Conservation (phyloP, 169 alveolate species). For the Pseudocohnilembus persalinus region DNA sequence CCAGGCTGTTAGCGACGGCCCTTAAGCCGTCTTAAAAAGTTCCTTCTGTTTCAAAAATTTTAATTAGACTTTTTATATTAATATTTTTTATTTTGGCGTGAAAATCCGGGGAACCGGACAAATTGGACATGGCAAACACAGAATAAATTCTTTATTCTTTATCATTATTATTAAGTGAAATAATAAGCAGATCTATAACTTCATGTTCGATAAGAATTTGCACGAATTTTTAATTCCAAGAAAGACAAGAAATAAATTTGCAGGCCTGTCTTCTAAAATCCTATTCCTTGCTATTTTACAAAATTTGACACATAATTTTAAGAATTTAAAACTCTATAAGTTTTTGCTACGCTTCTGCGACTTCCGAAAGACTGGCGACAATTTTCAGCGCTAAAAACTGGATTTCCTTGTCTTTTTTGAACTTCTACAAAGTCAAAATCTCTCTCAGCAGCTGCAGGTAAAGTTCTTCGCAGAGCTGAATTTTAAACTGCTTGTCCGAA, state of each 20-base stretch:
- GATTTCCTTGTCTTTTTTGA: background rate
- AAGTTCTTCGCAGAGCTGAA: background rate
- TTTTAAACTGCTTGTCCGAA: background rate
- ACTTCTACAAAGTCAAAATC: background rate
- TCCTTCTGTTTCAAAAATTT: constrained; percentile 37
- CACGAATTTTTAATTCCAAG: constrained; percentile 31
- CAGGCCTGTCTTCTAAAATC: constrained; percentile 32
- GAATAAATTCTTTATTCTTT: constrained; percentile 31
- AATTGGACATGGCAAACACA: constrained; percentile 34
- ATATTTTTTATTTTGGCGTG: constrained; percentile 37
- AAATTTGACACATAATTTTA: constrained; percentile 32
- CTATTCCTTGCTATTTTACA: constrained; percentile 24
- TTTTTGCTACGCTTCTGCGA: constrained; percentile 32
- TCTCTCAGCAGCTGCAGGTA: constrained; percentile 3
- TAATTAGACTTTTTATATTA: constrained; percentile 34
- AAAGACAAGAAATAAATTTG: constrained; percentile 31
- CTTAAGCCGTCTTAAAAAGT: constrained; percentile 35
- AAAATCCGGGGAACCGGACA: constrained; percentile 40
- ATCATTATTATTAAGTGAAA: constrained; percentile 36
- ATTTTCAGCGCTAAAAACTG: constrained; percentile 4
- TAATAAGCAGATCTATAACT: constrained; percentile 40
- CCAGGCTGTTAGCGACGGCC: constrained; percentile 47
- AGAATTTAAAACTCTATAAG: constrained; percentile 31
- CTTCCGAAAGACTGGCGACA: constrained; percentile 32
- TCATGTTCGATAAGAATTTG: constrained; percentile 31